Evolutionary conservation across 148 eudicot genomes (phyloP).

Genomic region (Cornus suecica): DNA sequence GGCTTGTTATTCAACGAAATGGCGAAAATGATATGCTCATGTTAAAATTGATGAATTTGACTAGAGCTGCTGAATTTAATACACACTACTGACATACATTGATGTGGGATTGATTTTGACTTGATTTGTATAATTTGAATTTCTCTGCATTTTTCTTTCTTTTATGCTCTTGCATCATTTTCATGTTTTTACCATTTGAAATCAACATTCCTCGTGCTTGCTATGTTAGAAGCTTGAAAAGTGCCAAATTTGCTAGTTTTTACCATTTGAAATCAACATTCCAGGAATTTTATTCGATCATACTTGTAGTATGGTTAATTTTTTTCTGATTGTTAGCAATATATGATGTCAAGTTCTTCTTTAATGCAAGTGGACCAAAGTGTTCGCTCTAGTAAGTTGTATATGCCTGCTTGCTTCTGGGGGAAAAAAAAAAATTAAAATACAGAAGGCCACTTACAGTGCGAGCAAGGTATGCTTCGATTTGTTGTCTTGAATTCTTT

Average conservation of each 20-base stretch:
- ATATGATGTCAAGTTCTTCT: conserved; percentile 25
- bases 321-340: conserved; percentile 4
- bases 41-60: neutral
- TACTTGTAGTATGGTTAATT: neutral
- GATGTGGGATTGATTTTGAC: neutral
- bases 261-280: neutral
- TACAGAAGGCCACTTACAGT: conserved; percentile 19
- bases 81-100: neutral
- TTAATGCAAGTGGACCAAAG: conserved; percentile 37
- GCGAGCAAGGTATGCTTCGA: conserved; percentile 26
- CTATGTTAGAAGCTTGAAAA: neutral
- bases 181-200: neutral
- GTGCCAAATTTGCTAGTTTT: neutral
- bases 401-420: conserved; percentile 27
- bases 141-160: too few relatives aligned
- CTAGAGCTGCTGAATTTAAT: neutral
- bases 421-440: conserved; percentile 17
- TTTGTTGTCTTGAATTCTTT: neutral
- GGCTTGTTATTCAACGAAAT: too few relatives aligned
- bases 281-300: neutral
- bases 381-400: conserved; percentile 33
- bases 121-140: too few relatives aligned
- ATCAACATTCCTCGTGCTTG: neutral
- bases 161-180: neutral
- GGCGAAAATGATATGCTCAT: too few relatives aligned